A percentile compares a stretch with the other conserved stretches of the same genome.
Conservation (phyloP, 2,329 filamentous ascomycete species). For the Conoideocrella luteorostrata region DNA sequence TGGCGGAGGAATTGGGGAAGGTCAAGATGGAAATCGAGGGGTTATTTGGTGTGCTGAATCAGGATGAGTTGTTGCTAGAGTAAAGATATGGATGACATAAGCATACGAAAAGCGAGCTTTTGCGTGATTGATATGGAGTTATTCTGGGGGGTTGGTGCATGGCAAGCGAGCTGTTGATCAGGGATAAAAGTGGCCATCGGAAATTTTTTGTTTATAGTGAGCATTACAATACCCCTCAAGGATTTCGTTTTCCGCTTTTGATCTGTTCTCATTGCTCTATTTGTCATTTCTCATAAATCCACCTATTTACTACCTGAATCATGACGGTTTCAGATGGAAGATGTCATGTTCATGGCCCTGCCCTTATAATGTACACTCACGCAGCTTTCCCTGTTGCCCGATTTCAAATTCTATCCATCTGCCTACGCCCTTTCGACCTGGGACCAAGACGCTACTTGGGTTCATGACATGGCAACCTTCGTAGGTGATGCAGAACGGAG, state of each 20-base stretch:
- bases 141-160: too few species aligned
- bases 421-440: slow-evolving; percentile 60
- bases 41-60: slow-evolving; percentile 56
- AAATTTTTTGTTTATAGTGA: too few species aligned
- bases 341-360: neutral
- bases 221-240: too few species aligned
- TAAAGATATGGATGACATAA: slow-evolving; percentile 20
- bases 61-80: slow-evolving; percentile 52
- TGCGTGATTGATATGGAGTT: too few species aligned
- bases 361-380: slow-evolving; percentile 52
- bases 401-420: slow-evolving; percentile 87
- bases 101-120: neutral
- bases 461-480: slow-evolving; percentile 97
- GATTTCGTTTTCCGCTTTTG: too few species aligned
- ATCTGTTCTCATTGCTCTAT: too few species aligned
- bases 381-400: slow-evolving; percentile 53
- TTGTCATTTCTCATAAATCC: too few species aligned
- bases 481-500: slow-evolving; percentile 82
- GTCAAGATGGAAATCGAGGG: slow-evolving; percentile 56
- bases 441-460: slow-evolving; percentile 69
- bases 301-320: too few species aligned
- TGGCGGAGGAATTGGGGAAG: slow-evolving; percentile 57
- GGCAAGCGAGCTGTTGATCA: too few species aligned
- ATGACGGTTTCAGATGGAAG: too few species aligned
- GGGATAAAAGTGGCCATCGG: too few species aligned